These are phyloP conservation scores for Euphrasia confusa DNA, from an alignment of 257 asterid species.

Conservation along the genomic window DNA sequence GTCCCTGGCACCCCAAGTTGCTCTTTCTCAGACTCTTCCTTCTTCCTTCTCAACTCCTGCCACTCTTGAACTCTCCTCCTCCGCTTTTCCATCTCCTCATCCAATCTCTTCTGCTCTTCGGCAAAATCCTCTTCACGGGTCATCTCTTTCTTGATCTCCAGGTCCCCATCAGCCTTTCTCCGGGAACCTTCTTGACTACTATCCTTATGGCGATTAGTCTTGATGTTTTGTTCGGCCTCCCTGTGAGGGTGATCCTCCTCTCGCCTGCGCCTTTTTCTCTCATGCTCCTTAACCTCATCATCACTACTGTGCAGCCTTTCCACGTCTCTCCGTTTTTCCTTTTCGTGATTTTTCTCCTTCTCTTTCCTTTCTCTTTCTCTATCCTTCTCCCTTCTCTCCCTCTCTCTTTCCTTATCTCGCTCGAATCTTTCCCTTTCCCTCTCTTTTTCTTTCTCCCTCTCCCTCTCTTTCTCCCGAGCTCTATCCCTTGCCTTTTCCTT, in stretches of 20 bases:
- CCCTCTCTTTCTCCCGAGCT: constrained; percentile 24
- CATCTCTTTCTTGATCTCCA: constrained; percentile 36
- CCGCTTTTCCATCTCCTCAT: constrained; percentile 81
- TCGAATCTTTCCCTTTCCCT: constrained; percentile 19
- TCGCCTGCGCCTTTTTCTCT: constrained; percentile 61
- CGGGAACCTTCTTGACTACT: constrained; percentile 39
- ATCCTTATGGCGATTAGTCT: constrained; percentile 38
- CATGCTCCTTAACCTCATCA: constrained; percentile 55
- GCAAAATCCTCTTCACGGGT: constrained; percentile 66
- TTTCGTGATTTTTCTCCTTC: constrained; percentile 37
- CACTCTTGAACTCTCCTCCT: constrained; percentile 93
- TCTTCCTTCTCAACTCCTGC: constrained; percentile 72
- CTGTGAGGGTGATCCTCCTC: constrained; percentile 47
- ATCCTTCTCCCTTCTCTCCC: constrained; percentile 20
- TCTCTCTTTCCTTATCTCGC: constrained; percentile 20
- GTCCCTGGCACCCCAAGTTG: constrained; percentile 47
- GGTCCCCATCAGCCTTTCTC: constrained; percentile 41
- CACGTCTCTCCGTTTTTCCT: constrained; percentile 44
- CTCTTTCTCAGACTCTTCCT: constrained; percentile 69
- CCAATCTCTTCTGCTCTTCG: constrained; percentile 78
- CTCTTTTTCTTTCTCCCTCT: constrained; percentile 24
- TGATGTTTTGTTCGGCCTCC: constrained; percentile 44
- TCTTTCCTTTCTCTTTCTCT: constrained; percentile 37
- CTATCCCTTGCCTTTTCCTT: constrained; percentile 30
- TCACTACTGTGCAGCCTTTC: constrained; percentile 45